phyloP scores from a whole-genome alignment of 2,329 filamentous ascomycete genomes.

The Monosporascus sp. region DNA sequence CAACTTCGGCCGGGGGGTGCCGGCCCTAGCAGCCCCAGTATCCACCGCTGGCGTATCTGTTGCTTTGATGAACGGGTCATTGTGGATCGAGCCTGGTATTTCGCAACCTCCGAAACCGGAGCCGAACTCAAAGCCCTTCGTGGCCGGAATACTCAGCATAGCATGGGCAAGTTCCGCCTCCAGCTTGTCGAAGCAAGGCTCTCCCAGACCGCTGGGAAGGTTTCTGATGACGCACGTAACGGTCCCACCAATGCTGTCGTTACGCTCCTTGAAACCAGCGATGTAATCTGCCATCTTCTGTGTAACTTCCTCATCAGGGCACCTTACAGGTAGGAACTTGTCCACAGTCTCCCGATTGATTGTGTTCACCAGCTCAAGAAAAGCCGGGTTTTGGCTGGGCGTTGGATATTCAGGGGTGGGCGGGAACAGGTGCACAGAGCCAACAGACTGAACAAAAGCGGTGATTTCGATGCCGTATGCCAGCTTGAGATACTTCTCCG shows the following conservation, averaged over 20 bases:
- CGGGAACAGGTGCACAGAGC: slow-evolving; percentile 71
- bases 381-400: slow-evolving; percentile 70
- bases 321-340: slow-evolving; percentile 77
- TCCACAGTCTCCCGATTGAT: slow-evolving; percentile 77
- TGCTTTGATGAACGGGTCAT: slow-evolving; percentile 74
- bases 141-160: slow-evolving; percentile 92
- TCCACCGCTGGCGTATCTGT: slow-evolving; percentile 38
- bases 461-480: slow-evolving; percentile 86
- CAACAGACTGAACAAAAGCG: slow-evolving; percentile 83
- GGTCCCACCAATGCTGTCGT: slow-evolving; percentile 90
- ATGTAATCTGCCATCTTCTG: slow-evolving; percentile 75
- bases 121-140: slow-evolving; percentile 93
- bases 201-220: slow-evolving; percentile 77
- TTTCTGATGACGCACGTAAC: slow-evolving; percentile 92
- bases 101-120: slow-evolving; percentile 86
- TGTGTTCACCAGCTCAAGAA: slow-evolving; percentile 66
- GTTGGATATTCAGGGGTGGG: slow-evolving; percentile 63
- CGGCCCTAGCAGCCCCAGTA: slow-evolving; percentile 38
- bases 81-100: slow-evolving; percentile 83
- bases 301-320: slow-evolving; percentile 63
- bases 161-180: slow-evolving; percentile 88
- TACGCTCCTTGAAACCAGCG: slow-evolving; percentile 67
- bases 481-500: slow-evolving; percentile 82
- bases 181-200: slow-evolving; percentile 93
- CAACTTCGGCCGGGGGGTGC: slow-evolving; percentile 54